Conservation (phyloP, 225 moss, liverwort and hornwort genomes). For the Bryum argenteum region DNA sequence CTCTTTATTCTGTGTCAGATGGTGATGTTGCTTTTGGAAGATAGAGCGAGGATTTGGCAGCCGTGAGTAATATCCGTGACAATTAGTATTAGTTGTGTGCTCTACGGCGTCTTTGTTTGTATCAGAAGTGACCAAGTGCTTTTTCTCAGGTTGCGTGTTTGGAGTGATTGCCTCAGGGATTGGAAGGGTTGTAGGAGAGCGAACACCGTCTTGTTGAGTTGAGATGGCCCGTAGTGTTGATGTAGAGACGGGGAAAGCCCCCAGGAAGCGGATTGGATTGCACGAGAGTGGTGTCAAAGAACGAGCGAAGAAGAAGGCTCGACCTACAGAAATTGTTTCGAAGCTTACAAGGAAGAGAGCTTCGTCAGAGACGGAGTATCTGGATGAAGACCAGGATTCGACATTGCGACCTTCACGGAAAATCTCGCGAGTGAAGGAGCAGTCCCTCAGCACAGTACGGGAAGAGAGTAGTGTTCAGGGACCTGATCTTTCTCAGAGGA, state of each 20-base stretch:
- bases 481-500: neutral
- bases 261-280: slow-evolving; percentile 38
- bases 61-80: neutral
- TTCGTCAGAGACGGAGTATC: slow-evolving; percentile 35
- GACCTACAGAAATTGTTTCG: slow-evolving; percentile 26
- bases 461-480: slow-evolving; percentile 17
- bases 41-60: neutral
- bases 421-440: slow-evolving; percentile 29
- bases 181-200: slow-evolving; percentile 7
- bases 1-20: no score
- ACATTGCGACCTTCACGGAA: slow-evolving; percentile 26
- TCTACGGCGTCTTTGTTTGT: neutral
- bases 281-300: slow-evolving; percentile 17
- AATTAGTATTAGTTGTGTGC: neutral
- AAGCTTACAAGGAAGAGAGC: slow-evolving; percentile 41
- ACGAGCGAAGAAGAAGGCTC: slow-evolving; percentile 42
- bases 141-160: slow-evolving; percentile 5
- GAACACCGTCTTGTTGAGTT: slow-evolving; percentile 12
- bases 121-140: neutral
- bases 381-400: slow-evolving; percentile 4
- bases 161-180: slow-evolving; percentile 4
- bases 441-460: slow-evolving; percentile 7
- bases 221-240: slow-evolving; percentile 34
- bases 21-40: neutral
- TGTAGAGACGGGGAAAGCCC: slow-evolving; percentile 27